Percentiles rank a stretch among this genome's conserved stretches.
These are phyloP conservation scores for Nitzschia sp. DNA, from an alignment of 108 stramenopile genomes.

Conservation along the genomic window DNA sequence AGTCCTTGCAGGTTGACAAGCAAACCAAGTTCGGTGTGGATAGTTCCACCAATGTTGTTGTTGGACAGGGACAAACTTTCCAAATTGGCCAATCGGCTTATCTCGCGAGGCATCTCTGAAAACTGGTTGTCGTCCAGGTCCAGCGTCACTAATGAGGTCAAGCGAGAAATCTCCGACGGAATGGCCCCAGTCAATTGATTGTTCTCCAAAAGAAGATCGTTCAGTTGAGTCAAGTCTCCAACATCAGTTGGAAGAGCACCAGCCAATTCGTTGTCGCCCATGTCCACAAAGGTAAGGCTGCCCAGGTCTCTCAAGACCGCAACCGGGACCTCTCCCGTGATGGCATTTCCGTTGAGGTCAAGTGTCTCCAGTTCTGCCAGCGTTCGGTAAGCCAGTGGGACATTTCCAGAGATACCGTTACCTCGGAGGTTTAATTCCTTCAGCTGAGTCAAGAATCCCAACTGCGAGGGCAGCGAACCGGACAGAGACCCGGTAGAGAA, in stretches of 20 bases:
- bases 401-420: conserved; percentile 30
- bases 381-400: conserved; percentile 26
- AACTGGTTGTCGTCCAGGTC: conserved; percentile 33
- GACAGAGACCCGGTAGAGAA: conserved; percentile 11
- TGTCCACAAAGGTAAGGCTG: conserved; percentile 37
- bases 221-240: conserved; percentile 23
- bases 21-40: conserved; percentile 61
- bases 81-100: conserved; percentile 41
- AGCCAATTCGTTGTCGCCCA: conserved; percentile 23
- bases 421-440: conserved; percentile 23
- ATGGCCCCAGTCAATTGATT: conserved; percentile 33
- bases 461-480: conserved; percentile 32
- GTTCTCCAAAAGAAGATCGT: conserved; percentile 19
- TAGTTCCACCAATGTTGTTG: conserved; percentile 55
- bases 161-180: conserved; percentile 14
- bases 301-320: conserved; percentile 16
- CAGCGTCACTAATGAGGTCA: conserved; percentile 26
- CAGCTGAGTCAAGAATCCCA: conserved; percentile 28
- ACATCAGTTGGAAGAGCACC: conserved; percentile 20
- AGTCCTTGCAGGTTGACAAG: conserved; percentile 49
- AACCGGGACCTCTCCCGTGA: conserved; percentile 20
- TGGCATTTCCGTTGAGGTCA: conserved; percentile 31
- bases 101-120: conserved; percentile 17
- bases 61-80: conserved; percentile 36
- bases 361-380: conserved; percentile 19